Evolutionary conservation across 257 asterid species (phyloP), one percentile per base, ranked within the genome.

Genomic region (Fraxinus cuspidata): DNA sequence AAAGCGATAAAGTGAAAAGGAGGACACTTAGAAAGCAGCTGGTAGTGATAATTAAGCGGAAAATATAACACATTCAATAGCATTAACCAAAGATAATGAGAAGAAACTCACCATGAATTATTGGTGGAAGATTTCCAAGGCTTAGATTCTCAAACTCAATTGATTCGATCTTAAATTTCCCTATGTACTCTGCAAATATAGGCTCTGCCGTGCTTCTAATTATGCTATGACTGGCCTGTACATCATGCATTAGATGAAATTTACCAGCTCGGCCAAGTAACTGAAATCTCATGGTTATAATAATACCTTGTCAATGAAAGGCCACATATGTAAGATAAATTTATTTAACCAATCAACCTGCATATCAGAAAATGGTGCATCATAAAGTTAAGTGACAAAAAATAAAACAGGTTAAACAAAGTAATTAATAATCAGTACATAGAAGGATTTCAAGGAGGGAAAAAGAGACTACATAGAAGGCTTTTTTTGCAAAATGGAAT

Each of bases 331-430:
- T 15, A 77, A 78, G 32, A 94, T 42, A 79, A 94, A 88, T 74
- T 84, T 89, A 86, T 92, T 94, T 64, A 94, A 73, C 97, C 98
- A 94, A 76, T 92, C 97, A 47, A 94, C 96, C 98, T 94, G 89
- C 82, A 71, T 1, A 81, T 74, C 35, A 44, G 31, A 73, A 65
- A 81, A 49, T 38, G 77, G 78, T 28, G 65, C 38, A 34, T 76
- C 40, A 77, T n/a, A 38, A 15, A 34, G 35, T 42, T 34, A 23
- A 21, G 35, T 19, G 53, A 44, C 40, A 71, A 47, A 21, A 51
- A 8, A 10, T 11, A 38, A 38, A 12, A 75, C 64, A 12, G 63
- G 73, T 18, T 63, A 63, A 31, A 34, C 34, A 69, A 79, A n/a
- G 6, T 19, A 37, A 25, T 58, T 49, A 31, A 53, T 16, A 63